Conservation (phyloP, 345 rosid genomes). For the Aquilaria malaccensis region DNA sequence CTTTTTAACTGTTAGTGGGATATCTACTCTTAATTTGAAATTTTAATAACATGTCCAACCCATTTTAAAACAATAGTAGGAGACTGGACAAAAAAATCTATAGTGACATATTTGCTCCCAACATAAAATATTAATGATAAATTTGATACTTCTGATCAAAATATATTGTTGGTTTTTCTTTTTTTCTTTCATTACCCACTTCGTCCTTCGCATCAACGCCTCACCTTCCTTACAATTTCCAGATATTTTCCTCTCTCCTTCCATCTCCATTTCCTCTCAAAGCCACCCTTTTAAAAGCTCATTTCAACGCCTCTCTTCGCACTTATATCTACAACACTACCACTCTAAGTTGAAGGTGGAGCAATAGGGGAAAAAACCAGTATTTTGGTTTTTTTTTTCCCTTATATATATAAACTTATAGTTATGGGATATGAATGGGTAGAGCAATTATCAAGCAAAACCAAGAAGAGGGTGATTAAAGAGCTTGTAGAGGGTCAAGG, state of each 20-base stretch:
- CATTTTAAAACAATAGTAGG: too few relatives aligned
- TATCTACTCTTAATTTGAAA: too few relatives aligned
- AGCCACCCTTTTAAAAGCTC: background rate
- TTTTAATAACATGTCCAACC: too few relatives aligned
- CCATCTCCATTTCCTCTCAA: slow-evolving; percentile 11
- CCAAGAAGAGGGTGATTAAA: slow-evolving; percentile 17
- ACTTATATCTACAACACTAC: slow-evolving; percentile 16
- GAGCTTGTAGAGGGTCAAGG: slow-evolving; percentile 45
- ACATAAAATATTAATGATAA: too few relatives aligned
- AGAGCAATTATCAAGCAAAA: slow-evolving; percentile 13
- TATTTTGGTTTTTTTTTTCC: background rate
- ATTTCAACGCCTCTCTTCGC: slow-evolving; percentile 5
- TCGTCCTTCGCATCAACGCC: background rate
- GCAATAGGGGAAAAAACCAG: background rate
- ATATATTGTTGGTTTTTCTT: too few relatives aligned
- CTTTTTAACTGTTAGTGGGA: too few relatives aligned
- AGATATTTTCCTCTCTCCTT: slow-evolving; percentile 23
- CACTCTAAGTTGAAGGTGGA: background rate
- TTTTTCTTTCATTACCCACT: too few relatives aligned
- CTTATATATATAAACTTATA: slow-evolving; percentile 12
- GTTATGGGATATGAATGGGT: slow-evolving; percentile 10
- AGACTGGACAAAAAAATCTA: too few relatives aligned
- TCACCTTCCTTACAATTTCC: slow-evolving; percentile 38
- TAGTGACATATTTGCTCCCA: too few relatives aligned
- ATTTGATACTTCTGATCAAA: too few relatives aligned